Evolutionary conservation across 257 asterid genomes (phyloP), one percentile per base, ranked within the genome.

Genomic region (Solanum chmielewskii): DNA sequence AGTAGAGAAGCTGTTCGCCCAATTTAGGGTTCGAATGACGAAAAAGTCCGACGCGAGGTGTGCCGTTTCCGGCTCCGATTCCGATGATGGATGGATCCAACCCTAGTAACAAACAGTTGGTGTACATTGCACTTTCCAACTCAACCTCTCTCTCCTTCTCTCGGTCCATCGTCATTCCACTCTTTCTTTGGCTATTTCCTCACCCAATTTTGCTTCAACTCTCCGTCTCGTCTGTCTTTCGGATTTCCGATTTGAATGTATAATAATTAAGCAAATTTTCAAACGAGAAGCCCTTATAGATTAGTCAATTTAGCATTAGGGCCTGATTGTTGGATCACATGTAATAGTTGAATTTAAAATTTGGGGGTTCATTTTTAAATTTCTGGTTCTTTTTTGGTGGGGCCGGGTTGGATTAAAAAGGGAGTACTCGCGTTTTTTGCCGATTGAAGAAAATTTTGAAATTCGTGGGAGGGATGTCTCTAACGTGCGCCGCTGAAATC

Each of bases 91-190:
- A 91, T 91, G 99, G 99, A 97, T 97, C 99, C 94, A 97, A 87
- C 27, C 99, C 99, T 62, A 97, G 94, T 85, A 97, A 86, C 98
- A 97, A 92, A 90, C 99, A 97, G 92, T 96, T 97, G n/a, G 99
- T 97, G 95, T 97, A 95, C 99, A 97, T 96, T 94, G 99, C 99
- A 90, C 98, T 97, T 94, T 97, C 99, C 80, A 97, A 96, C 94
- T 97, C 99, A 44, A 96, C 94, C 91, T 97, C 99, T 88, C 99
- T 92, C 92, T 97, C 99, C 96, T 97, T 97, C 90, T 97, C 99
- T 74, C 99, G 92, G 92, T 97, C 99, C 99, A 97, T 97, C 95
- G 98, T 94, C 99, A 95, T 96, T 88, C 92, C 91, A 90, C 91
- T 44, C 75, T 76, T 41, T 42, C 73, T 71, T 56, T 76, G 23